These are phyloP conservation scores for Cercophora sp. DNA, from an alignment of 495 filamentous ascomycete genomes.

Conservation along the genomic window DNA sequence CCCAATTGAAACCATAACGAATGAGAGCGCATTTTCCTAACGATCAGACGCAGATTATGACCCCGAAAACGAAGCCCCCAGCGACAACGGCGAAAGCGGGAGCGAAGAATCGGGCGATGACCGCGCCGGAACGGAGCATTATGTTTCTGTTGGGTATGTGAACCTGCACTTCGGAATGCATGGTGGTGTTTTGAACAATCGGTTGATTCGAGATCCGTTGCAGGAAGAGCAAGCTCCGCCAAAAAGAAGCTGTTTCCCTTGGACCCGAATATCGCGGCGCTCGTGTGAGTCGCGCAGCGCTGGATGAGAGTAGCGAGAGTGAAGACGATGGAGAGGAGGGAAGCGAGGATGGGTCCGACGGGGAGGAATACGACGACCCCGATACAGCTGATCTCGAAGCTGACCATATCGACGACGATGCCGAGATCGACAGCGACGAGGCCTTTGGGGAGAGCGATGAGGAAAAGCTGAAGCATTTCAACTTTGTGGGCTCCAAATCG, in stretches of 20 bases:
- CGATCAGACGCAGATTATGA: constrained; percentile 67
- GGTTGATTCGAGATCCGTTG: constrained; percentile 3
- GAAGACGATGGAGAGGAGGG: constrained; percentile 37
- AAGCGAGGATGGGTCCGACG: constrained; percentile 27
- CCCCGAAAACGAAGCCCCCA: constrained; percentile 68
- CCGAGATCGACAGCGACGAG: constrained; percentile 60
- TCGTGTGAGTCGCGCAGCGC: constrained; percentile 67
- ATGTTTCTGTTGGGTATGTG: constrained; percentile 69
- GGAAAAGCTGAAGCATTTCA: constrained; percentile 52
- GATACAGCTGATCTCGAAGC: constrained; percentile 44
- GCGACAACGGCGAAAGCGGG: constrained; percentile 47
- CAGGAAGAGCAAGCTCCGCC: constrained; percentile 82
- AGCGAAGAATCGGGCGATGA: constrained; percentile 53
- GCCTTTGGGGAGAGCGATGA: constrained; percentile 58
- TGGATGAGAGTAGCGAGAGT: constrained; percentile 45
- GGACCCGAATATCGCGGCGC: constrained; percentile 83
- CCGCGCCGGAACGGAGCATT: constrained; percentile 70
- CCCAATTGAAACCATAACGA: background rate
- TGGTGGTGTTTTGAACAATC: too few relatives aligned
- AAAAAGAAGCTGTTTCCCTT: constrained; percentile 57
- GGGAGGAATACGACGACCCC: constrained; percentile 44
- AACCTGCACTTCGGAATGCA: too few relatives aligned
- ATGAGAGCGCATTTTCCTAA: background rate
- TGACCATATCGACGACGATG: constrained; percentile 48
- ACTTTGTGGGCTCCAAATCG: constrained; percentile 50